Conservation (phyloP, 2,329 filamentous ascomycete genomes). For the Xylaria digitata region DNA sequence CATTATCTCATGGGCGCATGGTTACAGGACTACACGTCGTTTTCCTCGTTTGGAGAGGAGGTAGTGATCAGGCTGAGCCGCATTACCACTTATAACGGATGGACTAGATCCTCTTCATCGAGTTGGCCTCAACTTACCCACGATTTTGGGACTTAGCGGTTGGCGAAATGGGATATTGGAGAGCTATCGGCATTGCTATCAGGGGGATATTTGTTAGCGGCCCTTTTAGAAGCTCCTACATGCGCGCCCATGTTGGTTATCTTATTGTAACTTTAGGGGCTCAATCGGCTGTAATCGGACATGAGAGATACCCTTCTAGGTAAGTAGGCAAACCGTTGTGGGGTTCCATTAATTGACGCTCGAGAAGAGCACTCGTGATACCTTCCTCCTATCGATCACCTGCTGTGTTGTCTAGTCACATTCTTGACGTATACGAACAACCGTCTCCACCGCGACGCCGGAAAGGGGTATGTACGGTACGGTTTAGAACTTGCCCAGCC, state of each 20-base stretch:
- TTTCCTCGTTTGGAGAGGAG: constrained; percentile 4
- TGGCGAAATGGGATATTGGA: constrained; percentile 14
- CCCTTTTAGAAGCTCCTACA: background rate
- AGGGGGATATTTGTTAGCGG: constrained; percentile 4
- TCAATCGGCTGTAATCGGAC: background rate
- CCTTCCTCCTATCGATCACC: constrained; percentile 25
- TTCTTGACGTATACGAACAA: constrained; percentile 4
- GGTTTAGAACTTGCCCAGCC: background rate
- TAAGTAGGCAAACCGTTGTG: constrained; percentile 12
- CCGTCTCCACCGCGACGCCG: constrained; percentile 1
- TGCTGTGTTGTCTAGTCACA: constrained; percentile 27
- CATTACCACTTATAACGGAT: background rate
- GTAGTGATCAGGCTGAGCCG: background rate
- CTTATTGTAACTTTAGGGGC: background rate
- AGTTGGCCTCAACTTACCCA: background rate
- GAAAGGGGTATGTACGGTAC: background rate
- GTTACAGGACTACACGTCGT: constrained; percentile 11
- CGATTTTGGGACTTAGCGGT: background rate
- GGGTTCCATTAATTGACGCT: constrained; percentile 1
- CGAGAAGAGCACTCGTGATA: constrained; percentile 30
- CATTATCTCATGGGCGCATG: constrained; percentile 18
- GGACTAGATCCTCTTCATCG: background rate
- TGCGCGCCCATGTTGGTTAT: background rate
- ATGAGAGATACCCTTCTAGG: constrained; percentile 10
- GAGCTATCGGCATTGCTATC: background rate